A percentile compares a stretch with the other conserved stretches of the same genome.
These are phyloP conservation scores for Entophlyctis luteolus DNA, from an alignment of 192 early-diverging fungal species.

Conservation along the genomic window DNA sequence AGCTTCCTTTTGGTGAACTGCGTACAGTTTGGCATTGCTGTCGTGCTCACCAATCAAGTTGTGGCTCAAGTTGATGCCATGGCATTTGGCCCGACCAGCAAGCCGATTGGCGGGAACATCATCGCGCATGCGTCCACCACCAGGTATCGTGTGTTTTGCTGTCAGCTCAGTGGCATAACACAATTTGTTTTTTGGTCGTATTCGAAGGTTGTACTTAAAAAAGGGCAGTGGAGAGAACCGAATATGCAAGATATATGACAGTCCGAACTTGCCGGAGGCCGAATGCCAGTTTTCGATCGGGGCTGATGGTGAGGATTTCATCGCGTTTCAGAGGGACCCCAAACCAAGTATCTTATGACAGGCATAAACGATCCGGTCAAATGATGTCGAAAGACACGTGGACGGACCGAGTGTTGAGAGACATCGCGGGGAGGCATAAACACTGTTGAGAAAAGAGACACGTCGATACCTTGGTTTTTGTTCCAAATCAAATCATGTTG, in stretches of 20 bases:
- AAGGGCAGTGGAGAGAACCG: constrained; percentile 89
- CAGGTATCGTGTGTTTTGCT: constrained; percentile 46
- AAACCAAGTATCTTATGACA: too few species aligned
- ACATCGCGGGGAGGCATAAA: too few species aligned
- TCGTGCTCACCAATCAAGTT: constrained; percentile 97
- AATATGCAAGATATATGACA: constrained; percentile 96
- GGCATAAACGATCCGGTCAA: too few species aligned
- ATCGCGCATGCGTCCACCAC: constrained; percentile 98
- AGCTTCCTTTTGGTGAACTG: background rate
- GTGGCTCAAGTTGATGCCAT: constrained; percentile 86
- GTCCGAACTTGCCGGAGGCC: constrained; percentile 84
- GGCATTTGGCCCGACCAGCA: constrained; percentile 75
- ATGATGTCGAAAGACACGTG: too few species aligned
- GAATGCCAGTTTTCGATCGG: constrained; percentile 91
- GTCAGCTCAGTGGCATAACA: background rate
- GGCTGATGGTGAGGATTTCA: constrained; percentile 72
- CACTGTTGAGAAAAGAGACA: background rate
- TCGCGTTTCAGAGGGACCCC: too few species aligned
- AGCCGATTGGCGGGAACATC: constrained; percentile 97
- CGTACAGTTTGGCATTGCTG: constrained; percentile 84
- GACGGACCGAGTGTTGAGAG: too few species aligned
- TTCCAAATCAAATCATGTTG: constrained; percentile 16
- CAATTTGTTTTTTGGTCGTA: background rate
- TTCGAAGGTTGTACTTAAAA: constrained; percentile 71
- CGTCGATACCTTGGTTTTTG: background rate